A percentile compares a stretch with the other conserved stretches of the same genome.
phyloP scores from a whole-genome alignment of 1,139 yeast species.

The Yarrowia galli region DNA sequence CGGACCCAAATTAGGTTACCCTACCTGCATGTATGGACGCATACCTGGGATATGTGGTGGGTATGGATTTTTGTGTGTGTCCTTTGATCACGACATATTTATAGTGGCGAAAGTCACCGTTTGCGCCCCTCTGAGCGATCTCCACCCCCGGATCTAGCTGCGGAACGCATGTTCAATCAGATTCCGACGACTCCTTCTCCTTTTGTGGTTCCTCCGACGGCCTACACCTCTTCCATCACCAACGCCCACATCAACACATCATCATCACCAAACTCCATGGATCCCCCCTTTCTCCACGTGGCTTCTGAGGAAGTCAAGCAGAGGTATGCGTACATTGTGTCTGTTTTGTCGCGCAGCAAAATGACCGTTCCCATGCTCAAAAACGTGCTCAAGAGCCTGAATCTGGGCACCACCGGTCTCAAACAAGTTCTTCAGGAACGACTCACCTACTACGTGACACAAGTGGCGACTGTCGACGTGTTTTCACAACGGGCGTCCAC shows the following conservation, averaged over 20 bases:
- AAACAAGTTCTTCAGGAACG: constrained; percentile 49
- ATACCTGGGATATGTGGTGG: neutral
- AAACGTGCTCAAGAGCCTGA: constrained; percentile 44
- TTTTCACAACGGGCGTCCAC: constrained; percentile 12
- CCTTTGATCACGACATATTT: constrained; percentile 1
- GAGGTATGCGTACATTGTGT: neutral
- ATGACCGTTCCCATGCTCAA: constrained; percentile 49
- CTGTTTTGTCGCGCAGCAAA: neutral
- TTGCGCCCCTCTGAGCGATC: neutral
- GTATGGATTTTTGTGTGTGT: neutral
- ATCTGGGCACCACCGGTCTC: constrained; percentile 47
- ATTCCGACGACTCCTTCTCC: constrained; percentile 5
- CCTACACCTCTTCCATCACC: neutral
- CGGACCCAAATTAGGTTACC: constrained; percentile 13
- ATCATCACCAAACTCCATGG: neutral
- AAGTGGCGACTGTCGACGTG: constrained; percentile 36
- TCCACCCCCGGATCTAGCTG: neutral
- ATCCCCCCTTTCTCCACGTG: neutral
- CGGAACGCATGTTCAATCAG: constrained; percentile 3
- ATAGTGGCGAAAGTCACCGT: constrained; percentile 16
- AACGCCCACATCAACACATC: neutral
- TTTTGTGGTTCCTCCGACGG: constrained; percentile 10
- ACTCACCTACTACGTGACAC: constrained; percentile 42
- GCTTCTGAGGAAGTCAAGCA: neutral
- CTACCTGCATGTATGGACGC: constrained; percentile 29